These are phyloP conservation scores for Exophiala calicioides DNA, from an alignment of 2,329 filamentous ascomycete species.

Conservation along the genomic window DNA sequence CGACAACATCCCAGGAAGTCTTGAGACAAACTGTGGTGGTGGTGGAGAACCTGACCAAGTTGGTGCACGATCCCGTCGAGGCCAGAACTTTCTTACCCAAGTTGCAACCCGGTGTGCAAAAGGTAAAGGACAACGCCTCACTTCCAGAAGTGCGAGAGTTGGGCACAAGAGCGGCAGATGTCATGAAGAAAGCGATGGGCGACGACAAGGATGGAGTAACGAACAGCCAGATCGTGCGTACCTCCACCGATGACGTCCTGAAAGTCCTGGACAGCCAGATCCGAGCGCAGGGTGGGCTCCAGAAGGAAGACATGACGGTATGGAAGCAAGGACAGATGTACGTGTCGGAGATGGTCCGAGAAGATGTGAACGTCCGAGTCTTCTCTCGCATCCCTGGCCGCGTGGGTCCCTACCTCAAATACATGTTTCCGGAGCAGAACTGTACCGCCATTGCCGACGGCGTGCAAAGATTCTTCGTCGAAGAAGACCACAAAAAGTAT, in stretches of 20 bases:
- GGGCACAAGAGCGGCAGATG: conserved; percentile 74
- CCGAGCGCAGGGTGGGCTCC: conserved; percentile 65
- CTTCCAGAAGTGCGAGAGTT: conserved; percentile 93
- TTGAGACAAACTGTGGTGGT: conserved; percentile 94
- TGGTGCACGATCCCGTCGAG: conserved; percentile 94
- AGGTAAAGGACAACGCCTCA: conserved; percentile 81
- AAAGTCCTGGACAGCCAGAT: conserved; percentile 75
- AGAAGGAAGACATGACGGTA: conserved; percentile 61
- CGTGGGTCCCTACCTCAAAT: conserved; percentile 73
- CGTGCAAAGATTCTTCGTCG: conserved; percentile 75
- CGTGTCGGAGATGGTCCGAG: conserved; percentile 79
- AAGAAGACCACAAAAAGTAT: conserved; percentile 84
- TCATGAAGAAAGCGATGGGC: conserved; percentile 92
- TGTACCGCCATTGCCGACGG: conserved; percentile 68
- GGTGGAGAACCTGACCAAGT: conserved; percentile 95
- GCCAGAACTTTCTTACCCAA: conserved; percentile 94
- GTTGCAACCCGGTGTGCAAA: conserved; percentile 88
- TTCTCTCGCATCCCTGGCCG: conserved; percentile 69
- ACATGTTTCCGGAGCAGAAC: conserved; percentile 64
- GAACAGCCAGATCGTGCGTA: conserved; percentile 61
- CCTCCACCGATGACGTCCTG: conserved; percentile 70
- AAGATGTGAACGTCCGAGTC: conserved; percentile 82
- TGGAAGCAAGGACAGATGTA: conserved; percentile 72
- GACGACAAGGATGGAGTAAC: conserved; percentile 64
- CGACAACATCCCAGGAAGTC: conserved; percentile 88